Conservation (phyloP, 2,329 filamentous ascomycete genomes). For the Claviceps africana region DNA sequence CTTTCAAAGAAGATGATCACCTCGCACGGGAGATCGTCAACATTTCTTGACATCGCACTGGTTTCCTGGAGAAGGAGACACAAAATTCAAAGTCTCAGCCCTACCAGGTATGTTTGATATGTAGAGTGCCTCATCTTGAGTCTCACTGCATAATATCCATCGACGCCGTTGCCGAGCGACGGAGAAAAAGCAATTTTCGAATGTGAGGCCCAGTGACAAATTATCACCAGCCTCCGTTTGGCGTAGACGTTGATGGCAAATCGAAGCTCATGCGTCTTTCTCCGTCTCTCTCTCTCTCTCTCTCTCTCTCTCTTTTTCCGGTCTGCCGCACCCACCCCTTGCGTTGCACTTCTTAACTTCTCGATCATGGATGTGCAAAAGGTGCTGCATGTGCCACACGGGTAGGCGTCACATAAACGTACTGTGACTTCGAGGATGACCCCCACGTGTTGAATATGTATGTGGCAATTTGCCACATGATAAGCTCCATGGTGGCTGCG, state of each 20-base stretch:
- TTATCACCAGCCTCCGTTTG: neutral
- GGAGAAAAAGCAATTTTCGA: neutral
- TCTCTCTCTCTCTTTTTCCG: too few relatives aligned
- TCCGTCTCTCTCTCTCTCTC: too few relatives aligned
- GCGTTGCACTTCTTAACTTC: neutral
- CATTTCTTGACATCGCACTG: neutral
- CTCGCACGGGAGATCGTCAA: constrained; percentile 6
- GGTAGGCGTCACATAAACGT: neutral
- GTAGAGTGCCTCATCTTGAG: constrained; percentile 6
- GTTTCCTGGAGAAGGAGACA: neutral
- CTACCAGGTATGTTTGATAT: constrained; percentile 6
- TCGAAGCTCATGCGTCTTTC: neutral
- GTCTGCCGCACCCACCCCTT: neutral
- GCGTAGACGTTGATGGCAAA: neutral
- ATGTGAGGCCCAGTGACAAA: neutral
- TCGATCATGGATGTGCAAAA: neutral
- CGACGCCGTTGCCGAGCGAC: constrained; percentile 3
- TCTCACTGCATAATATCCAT: constrained; percentile 7
- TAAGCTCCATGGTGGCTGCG: neutral
- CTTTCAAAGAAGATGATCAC: constrained; percentile 5
- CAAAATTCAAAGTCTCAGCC: constrained; percentile 6
- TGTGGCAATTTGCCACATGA: neutral
- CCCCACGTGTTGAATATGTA: neutral
- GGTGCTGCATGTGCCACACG: neutral
- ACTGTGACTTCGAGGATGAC: neutral